A percentile compares a stretch with the other conserved stretches of the same genome.
Evolutionary conservation across 1,284 basidiomycete species (phyloP).

Genomic region (Schizophyllum commune): DNA sequence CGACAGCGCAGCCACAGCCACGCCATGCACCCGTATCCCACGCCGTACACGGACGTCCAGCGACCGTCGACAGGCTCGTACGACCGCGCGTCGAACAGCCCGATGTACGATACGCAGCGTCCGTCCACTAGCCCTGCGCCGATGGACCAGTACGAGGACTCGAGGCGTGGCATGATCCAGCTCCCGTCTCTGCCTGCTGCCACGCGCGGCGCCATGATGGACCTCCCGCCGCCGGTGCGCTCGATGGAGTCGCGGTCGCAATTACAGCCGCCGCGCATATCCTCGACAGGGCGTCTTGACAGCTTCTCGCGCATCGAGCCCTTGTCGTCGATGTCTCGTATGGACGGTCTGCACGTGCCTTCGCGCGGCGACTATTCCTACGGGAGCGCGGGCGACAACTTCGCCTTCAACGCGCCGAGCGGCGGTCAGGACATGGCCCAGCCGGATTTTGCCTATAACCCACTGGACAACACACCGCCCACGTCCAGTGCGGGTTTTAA

Average conservation of each 20-base stretch:
- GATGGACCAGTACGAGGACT: background rate
- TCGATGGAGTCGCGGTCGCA: background rate
- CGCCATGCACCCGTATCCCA: slow-evolving; percentile 76
- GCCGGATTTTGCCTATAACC: background rate
- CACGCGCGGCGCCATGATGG: background rate
- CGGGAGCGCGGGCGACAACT: background rate
- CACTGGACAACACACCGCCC: background rate
- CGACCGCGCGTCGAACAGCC: slow-evolving; percentile 23
- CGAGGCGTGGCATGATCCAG: background rate
- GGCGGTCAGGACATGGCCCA: background rate
- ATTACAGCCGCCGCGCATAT: background rate
- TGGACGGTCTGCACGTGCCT: background rate
- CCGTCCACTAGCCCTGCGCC: background rate
- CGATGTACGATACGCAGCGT: background rate
- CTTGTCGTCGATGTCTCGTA: background rate
- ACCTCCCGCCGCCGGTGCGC: background rate
- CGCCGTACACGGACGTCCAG: slow-evolving; percentile 57
- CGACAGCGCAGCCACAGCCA: slow-evolving; percentile 70
- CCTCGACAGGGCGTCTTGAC: background rate
- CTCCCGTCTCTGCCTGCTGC: background rate
- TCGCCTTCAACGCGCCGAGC: background rate
- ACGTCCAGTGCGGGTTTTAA: background rate
- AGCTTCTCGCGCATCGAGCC: background rate
- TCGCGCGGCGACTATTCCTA: background rate
- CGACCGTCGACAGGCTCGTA: slow-evolving; percentile 47